These are phyloP conservation scores for Astrephomene gubernaculifera DNA, from an alignment of 139 green algal species.

Conservation along the genomic window DNA sequence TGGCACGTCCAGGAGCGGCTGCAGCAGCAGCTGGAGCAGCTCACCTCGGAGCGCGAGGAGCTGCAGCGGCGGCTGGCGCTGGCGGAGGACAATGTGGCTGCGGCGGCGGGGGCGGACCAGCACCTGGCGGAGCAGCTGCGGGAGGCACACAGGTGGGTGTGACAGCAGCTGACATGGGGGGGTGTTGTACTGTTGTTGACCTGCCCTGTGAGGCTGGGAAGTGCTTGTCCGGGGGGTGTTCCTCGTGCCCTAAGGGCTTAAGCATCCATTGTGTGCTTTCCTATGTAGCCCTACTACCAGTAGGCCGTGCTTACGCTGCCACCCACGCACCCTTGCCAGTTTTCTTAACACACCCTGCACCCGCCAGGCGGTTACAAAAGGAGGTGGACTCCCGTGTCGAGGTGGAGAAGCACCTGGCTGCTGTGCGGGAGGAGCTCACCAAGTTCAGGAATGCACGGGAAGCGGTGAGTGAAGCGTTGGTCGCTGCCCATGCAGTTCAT, in stretches of 20 bases:
- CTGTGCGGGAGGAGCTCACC: constrained; percentile 19
- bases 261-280: too few relatives aligned
- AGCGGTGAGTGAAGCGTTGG: not conserved
- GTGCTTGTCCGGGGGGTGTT: too few relatives aligned
- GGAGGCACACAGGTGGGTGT: not conserved
- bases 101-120: constrained; percentile 1
- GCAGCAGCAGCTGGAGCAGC: constrained; percentile 46
- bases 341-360: too few relatives aligned
- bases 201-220: too few relatives aligned
- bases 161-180: too few relatives aligned
- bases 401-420: constrained; percentile 36
- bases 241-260: too few relatives aligned
- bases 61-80: constrained; percentile 20
- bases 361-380: constrained; percentile 45
- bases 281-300: too few relatives aligned
- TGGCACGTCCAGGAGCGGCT: constrained; percentile 67
- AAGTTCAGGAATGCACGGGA: constrained; percentile 50
- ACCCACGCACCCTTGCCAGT: too few relatives aligned
- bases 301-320: too few relatives aligned
- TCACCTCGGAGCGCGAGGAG: not conserved
- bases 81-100: constrained; percentile 36
- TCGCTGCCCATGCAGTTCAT: too few relatives aligned
- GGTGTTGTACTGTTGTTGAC: too few relatives aligned
- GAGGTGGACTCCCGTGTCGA: constrained; percentile 21
- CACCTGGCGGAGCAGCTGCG: not conserved